A percentile compares a stretch with the other conserved stretches of the same genome.
Conservation (phyloP, 1,284 basidiomycete species). For the Phlebopus sp. region DNA sequence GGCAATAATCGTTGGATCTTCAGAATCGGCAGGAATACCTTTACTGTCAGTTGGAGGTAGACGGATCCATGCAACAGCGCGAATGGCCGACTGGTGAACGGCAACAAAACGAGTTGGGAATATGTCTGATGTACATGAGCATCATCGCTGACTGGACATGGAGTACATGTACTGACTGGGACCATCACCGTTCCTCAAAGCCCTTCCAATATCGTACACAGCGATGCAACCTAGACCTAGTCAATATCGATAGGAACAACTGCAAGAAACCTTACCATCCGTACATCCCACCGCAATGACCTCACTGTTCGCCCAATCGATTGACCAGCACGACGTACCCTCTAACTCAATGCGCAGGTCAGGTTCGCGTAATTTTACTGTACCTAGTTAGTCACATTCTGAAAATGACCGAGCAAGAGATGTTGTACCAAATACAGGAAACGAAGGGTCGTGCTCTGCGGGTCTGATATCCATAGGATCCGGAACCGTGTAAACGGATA, state of each 20-base stretch:
- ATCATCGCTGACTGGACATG: neutral
- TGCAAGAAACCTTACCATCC: slow-evolving; percentile 56
- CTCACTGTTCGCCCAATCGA: slow-evolving; percentile 88
- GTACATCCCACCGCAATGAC: slow-evolving; percentile 76
- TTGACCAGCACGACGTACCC: slow-evolving; percentile 66
- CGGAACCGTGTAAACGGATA: slow-evolving; percentile 75
- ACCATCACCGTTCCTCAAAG: slow-evolving; percentile 35
- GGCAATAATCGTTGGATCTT: slow-evolving; percentile 68
- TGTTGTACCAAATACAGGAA: slow-evolving; percentile 42
- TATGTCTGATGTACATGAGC: slow-evolving; percentile 31
- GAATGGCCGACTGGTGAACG: slow-evolving; percentile 77
- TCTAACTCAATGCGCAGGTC: slow-evolving; percentile 68
- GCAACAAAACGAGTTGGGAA: slow-evolving; percentile 71
- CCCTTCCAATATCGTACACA: slow-evolving; percentile 66
- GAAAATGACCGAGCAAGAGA: neutral
- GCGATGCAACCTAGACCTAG: slow-evolving; percentile 63
- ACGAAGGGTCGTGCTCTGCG: slow-evolving; percentile 23
- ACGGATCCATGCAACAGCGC: slow-evolving; percentile 69
- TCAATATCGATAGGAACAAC: neutral
- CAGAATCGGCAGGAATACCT: slow-evolving; percentile 43
- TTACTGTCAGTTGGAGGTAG: slow-evolving; percentile 54
- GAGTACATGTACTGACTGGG: slow-evolving; percentile 23
- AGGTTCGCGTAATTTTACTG: slow-evolving; percentile 63
- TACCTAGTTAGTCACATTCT: neutral
- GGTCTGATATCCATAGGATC: slow-evolving; percentile 56